phyloP scores from a whole-genome alignment of 2,329 filamentous ascomycete species.

The Calonectria honghensis region DNA sequence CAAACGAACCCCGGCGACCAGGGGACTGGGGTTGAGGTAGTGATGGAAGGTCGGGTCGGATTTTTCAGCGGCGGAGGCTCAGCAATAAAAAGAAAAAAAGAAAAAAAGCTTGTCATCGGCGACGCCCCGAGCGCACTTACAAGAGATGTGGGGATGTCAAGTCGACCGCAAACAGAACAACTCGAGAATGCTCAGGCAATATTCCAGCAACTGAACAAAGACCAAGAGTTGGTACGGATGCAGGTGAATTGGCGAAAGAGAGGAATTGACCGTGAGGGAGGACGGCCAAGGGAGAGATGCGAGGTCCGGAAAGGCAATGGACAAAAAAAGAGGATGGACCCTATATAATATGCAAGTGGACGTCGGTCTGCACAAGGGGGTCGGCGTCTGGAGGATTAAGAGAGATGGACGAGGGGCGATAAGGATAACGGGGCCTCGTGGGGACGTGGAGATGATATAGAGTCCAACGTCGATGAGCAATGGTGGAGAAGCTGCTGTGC shows the following conservation, averaged over 20 bases:
- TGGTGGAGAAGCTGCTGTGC: conserved; percentile 44
- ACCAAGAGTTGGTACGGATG: conserved; percentile 44
- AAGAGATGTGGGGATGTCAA: conserved; percentile 21
- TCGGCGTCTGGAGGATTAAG: conserved; percentile 19
- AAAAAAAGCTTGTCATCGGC: conserved; percentile 16
- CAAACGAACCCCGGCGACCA: conserved; percentile 18
- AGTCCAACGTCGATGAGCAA: conserved; percentile 29
- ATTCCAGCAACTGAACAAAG: conserved; percentile 63
- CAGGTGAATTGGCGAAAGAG: conserved; percentile 36
- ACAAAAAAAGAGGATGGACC: not conserved
- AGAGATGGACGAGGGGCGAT: conserved; percentile 17
- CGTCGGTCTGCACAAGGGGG: not conserved
- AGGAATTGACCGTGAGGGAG: conserved; percentile 46
- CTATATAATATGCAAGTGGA: conserved; percentile 10
- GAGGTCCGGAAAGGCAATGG: not conserved
- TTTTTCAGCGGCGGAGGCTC: not conserved
- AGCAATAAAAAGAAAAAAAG: conserved; percentile 11
- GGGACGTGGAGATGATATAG: conserved; percentile 25
- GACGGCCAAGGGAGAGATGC: conserved; percentile 43
- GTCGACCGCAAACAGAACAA: conserved; percentile 45
- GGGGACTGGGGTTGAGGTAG: conserved; percentile 1
- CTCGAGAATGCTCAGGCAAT: conserved; percentile 59
- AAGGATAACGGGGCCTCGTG: conserved; percentile 28
- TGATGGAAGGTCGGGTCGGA: conserved; percentile 28
- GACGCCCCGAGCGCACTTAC: conserved; percentile 22